A percentile compares a stretch with the other conserved stretches of the same genome.
These are phyloP conservation scores for Umbellularia californica DNA, from an alignment of 164 flowering plant genomes.

Conservation along the genomic window DNA sequence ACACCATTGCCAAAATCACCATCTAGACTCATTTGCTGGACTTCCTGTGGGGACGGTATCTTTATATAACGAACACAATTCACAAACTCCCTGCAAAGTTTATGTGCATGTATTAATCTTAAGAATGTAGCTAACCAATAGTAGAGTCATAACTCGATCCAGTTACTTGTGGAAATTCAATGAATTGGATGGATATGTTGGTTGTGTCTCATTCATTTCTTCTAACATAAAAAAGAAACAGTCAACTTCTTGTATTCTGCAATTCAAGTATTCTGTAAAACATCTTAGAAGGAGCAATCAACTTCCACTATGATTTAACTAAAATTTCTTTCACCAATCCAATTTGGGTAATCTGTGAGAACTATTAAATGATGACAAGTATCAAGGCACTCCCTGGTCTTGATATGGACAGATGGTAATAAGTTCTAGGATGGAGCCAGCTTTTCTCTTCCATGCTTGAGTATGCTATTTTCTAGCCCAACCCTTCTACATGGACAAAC, in stretches of 20 bases:
- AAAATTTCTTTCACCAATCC: too few relatives aligned
- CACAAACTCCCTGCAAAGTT: slow-evolving; percentile 76
- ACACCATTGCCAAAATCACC: slow-evolving; percentile 67
- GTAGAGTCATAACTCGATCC: not conserved
- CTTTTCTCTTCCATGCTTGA: too few relatives aligned
- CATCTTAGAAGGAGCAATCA: not conserved
- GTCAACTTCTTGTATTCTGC: not conserved
- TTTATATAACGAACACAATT: slow-evolving; percentile 83
- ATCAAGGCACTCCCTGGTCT: too few relatives aligned
- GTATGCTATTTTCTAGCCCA: too few relatives aligned
- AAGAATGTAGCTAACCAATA: not conserved
- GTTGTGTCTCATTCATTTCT: too few relatives aligned
- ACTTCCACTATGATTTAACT: too few relatives aligned
- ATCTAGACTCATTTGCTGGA: slow-evolving; percentile 94
- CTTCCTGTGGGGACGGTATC: slow-evolving; percentile 94
- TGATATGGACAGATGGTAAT: too few relatives aligned
- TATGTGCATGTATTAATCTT: not conserved
- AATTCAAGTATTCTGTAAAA: not conserved
- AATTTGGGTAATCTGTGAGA: not conserved
- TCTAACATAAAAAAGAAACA: too few relatives aligned
- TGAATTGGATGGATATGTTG: too few relatives aligned
- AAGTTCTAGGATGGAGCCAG: too few relatives aligned
- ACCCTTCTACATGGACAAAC: too few relatives aligned
- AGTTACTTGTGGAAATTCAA: not conserved
- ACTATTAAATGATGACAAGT: not conserved